A percentile compares a stretch with the other conserved stretches of the same genome.
Conservation (phyloP, 164 flowering plant genomes). For the Stephania japonica region DNA sequence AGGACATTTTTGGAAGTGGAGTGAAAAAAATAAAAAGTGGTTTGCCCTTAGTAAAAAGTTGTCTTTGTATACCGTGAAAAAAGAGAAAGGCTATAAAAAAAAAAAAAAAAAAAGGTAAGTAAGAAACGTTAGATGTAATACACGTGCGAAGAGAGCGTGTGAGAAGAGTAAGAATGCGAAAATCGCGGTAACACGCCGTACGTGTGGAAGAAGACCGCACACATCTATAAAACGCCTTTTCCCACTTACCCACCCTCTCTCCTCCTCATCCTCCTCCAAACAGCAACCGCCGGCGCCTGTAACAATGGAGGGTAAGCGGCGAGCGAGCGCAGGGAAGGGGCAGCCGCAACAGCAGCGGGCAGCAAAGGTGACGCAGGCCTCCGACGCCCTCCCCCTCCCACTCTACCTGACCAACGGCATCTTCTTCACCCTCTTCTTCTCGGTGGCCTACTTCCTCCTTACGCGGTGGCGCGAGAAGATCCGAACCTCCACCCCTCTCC, state of each 20-base stretch:
- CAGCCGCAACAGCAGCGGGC: not conserved
- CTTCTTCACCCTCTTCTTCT: slow-evolving; percentile 79
- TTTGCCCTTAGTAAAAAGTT: no score
- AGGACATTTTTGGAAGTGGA: no score
- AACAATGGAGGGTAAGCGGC: not conserved
- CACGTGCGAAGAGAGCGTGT: not conserved
- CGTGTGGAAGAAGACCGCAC: not conserved
- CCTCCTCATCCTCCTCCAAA: not conserved
- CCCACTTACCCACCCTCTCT: not conserved
- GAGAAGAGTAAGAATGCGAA: not conserved
- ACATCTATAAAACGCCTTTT: not conserved
- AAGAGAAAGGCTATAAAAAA: no score
- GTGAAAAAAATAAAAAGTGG: no score
- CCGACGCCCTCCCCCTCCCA: slow-evolving; percentile 73
- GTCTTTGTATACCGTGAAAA: no score
- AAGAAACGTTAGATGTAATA: no score
- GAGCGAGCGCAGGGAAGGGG: not conserved
- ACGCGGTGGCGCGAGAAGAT: slow-evolving; percentile 83
- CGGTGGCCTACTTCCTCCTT: slow-evolving; percentile 63
- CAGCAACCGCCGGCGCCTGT: not conserved
- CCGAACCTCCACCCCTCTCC: slow-evolving; percentile 65
- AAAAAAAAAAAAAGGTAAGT: no score
- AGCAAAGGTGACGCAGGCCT: slow-evolving; percentile 30
- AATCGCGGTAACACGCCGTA: not conserved
- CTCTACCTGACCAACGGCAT: slow-evolving; percentile 58